A percentile compares a stretch with the other conserved stretches of the same genome.
These are phyloP conservation scores for Aspergillus fijiensis DNA, from an alignment of 2,329 filamentous ascomycete species.

Conservation along the genomic window DNA sequence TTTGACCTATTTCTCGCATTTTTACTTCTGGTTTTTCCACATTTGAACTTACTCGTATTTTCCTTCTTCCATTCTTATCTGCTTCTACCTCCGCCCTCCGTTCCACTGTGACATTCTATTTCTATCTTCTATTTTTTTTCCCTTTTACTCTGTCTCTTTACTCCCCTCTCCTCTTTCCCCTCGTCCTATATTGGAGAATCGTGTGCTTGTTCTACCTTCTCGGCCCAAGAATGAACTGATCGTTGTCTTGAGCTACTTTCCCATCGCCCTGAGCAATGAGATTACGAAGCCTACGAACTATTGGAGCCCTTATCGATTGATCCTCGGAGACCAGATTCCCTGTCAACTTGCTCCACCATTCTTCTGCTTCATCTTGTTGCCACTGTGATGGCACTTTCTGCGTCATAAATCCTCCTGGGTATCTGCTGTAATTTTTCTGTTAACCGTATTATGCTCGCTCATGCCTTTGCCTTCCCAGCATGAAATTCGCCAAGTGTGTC, in stretches of 20 bases:
- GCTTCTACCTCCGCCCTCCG: background rate
- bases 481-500: constrained; percentile 64
- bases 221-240: background rate
- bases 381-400: background rate
- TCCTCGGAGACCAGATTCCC: background rate
- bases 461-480: constrained; percentile 31
- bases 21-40: background rate
- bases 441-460: constrained; percentile 20
- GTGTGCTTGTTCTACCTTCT: background rate
- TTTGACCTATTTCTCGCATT: background rate
- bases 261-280: background rate
- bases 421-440: constrained; percentile 8
- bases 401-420: constrained; percentile 10
- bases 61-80: background rate
- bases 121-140: background rate
- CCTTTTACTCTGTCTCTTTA: background rate
- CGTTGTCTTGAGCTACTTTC: background rate
- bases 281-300: background rate
- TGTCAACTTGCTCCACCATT: background rate
- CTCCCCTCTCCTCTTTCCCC: background rate
- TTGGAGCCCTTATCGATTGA: background rate
- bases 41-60: background rate
- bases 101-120: background rate
- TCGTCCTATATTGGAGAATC: background rate
- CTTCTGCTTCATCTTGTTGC: background rate